Conservation (phyloP, 306 rosid genomes). For the Oemleria cerasiformis region DNA sequence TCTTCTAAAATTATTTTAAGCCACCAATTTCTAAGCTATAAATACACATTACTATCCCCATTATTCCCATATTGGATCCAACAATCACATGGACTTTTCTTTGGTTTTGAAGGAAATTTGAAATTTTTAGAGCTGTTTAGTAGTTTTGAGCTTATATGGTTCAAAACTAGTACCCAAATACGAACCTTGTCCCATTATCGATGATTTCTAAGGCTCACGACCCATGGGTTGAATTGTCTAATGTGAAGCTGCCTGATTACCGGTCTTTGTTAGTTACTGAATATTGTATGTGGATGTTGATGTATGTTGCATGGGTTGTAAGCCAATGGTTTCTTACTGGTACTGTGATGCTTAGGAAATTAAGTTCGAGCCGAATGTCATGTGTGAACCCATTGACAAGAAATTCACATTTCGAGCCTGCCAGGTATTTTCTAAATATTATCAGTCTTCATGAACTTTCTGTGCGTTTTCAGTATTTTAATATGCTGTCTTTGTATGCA, state of each 20-base stretch:
- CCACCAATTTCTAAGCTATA: too few species aligned
- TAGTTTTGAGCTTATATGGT: too few species aligned
- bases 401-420: slow-evolving; percentile 72
- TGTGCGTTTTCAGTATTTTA: background rate
- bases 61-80: too few species aligned
- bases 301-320: slow-evolving; percentile 2
- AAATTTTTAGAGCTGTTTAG: too few species aligned
- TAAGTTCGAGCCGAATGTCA: slow-evolving; percentile 89
- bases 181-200: background rate
- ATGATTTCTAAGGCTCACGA: background rate
- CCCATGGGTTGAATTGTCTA: background rate
- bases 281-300: background rate
- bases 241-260: background rate
- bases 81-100: too few species aligned
- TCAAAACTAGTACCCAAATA: background rate
- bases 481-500: slow-evolving; percentile 32
- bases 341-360: slow-evolving; percentile 58
- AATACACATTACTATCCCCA: too few species aligned
- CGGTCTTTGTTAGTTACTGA: background rate
- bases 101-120: too few species aligned
- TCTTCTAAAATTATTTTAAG: too few species aligned
- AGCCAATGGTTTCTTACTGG: slow-evolving; percentile 12
- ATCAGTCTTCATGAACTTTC: slow-evolving; percentile 5
- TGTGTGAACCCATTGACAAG: slow-evolving; percentile 97
- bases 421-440: slow-evolving; percentile 53